A percentile compares a stretch with the other conserved stretches of the same genome.
Conservation (phyloP, 257 asterid species). For the Solanum peruvianum region DNA sequence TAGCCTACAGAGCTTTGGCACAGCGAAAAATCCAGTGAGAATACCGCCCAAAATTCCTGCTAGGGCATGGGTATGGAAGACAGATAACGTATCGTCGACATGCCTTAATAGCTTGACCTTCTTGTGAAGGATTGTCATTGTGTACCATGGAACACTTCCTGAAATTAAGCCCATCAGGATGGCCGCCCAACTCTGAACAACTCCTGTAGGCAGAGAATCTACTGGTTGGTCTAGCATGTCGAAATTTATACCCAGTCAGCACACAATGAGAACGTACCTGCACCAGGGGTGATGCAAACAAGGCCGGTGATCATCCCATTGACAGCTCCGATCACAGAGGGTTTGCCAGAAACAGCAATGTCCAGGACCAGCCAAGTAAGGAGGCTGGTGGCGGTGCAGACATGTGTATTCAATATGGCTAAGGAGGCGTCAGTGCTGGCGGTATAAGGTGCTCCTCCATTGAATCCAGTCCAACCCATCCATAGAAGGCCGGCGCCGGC, state of each 20-base stretch:
- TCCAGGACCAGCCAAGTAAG: slow-evolving; percentile 46
- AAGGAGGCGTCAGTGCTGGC: slow-evolving; percentile 22
- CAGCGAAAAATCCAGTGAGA: slow-evolving; percentile 30
- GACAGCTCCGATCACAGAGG: slow-evolving; percentile 36
- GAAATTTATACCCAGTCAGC: not conserved
- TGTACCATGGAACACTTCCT: slow-evolving; percentile 31
- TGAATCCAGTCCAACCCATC: slow-evolving; percentile 66
- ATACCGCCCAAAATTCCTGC: slow-evolving; percentile 38
- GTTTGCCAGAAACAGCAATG: slow-evolving; percentile 22
- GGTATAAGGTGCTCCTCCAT: slow-evolving; percentile 54
- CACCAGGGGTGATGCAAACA: slow-evolving; percentile 51
- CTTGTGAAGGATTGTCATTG: slow-evolving; percentile 21
- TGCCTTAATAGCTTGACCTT: slow-evolving; percentile 13
- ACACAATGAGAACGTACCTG: slow-evolving; percentile 13
- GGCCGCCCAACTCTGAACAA: slow-evolving; percentile 33
- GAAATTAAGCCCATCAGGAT: slow-evolving; percentile 21
- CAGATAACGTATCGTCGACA: slow-evolving; percentile 36
- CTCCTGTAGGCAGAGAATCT: slow-evolving; percentile 4
- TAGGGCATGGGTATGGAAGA: slow-evolving; percentile 46
- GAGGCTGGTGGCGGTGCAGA: slow-evolving; percentile 45
- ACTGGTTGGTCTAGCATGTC: not conserved
- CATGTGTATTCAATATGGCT: slow-evolving; percentile 51
- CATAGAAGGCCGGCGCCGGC: slow-evolving; percentile 53
- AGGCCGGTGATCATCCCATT: slow-evolving; percentile 50
- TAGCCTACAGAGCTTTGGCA: slow-evolving; percentile 27